A percentile compares a stretch with the other conserved stretches of the same genome.
These are phyloP conservation scores for Fusarium transvaalense DNA, from an alignment of 2,329 filamentous ascomycete species.

Conservation along the genomic window DNA sequence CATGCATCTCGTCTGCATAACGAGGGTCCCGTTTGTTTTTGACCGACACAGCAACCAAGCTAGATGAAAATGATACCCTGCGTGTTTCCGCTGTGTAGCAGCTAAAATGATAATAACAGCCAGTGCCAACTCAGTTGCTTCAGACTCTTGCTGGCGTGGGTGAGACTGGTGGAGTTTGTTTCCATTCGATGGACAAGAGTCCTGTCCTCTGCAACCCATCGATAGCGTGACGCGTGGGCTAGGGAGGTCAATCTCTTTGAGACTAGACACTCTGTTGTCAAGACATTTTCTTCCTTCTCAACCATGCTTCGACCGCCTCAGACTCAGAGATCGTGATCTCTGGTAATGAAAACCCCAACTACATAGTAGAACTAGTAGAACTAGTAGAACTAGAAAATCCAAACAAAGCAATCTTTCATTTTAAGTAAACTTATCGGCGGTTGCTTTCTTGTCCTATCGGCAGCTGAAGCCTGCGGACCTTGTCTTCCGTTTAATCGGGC, in stretches of 20 bases:
- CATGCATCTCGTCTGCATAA: slow-evolving; percentile 13
- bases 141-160: slow-evolving; percentile 1
- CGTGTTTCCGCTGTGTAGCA: slow-evolving; percentile 1
- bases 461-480: slow-evolving; percentile 25
- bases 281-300: slow-evolving; percentile 27
- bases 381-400: neutral
- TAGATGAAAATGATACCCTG: slow-evolving; percentile 2
- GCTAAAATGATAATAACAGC: slow-evolving; percentile 8
- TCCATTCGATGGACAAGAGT: slow-evolving; percentile 21
- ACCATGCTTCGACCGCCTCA: slow-evolving; percentile 28
- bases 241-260: slow-evolving; percentile 25
- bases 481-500: slow-evolving; percentile 28
- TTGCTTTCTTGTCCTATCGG: slow-evolving; percentile 1
- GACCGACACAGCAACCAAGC: slow-evolving; percentile 1
- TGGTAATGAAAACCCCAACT: slow-evolving; percentile 8
- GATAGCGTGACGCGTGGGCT: slow-evolving; percentile 38
- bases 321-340: slow-evolving; percentile 34
- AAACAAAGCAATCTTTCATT: slow-evolving; percentile 23
- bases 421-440: slow-evolving; percentile 4
- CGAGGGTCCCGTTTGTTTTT: slow-evolving; percentile 3
- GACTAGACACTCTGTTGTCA: slow-evolving; percentile 33
- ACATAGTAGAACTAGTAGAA: no score
- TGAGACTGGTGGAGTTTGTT: slow-evolving; percentile 22
- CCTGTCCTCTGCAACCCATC: slow-evolving; percentile 16
- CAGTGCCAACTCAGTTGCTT: slow-evolving; percentile 1